Percentiles rank a stretch among this genome's conserved stretches.
These are phyloP conservation scores for Fragilaria crotonensis DNA, from an alignment of 108 stramenopile genomes.

Conservation along the genomic window DNA sequence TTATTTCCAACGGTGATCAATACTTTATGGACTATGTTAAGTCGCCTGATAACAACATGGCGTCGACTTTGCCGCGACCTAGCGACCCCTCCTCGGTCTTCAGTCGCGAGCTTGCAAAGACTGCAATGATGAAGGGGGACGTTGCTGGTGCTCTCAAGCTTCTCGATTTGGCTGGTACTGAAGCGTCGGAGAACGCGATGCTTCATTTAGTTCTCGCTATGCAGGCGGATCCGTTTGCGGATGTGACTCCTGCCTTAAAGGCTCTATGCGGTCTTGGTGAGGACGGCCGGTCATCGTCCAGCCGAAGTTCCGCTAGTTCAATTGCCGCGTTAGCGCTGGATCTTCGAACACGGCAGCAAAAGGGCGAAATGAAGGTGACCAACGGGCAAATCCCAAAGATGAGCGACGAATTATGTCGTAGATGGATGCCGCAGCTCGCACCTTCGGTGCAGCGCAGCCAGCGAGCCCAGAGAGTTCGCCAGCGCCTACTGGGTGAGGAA, in stretches of 20 bases:
- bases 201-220: slow-evolving; percentile 43
- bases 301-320: slow-evolving; percentile 20
- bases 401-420: slow-evolving; percentile 16
- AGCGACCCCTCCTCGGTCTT: slow-evolving; percentile 44
- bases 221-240: slow-evolving; percentile 23
- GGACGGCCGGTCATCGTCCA: background rate
- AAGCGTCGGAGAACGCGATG: slow-evolving; percentile 42
- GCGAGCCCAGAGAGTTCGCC: slow-evolving; percentile 20
- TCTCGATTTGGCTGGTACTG: slow-evolving; percentile 53
- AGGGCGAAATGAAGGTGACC: background rate
- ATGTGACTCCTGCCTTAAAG: slow-evolving; percentile 17
- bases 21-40: slow-evolving; percentile 56
- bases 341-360: slow-evolving; percentile 9
- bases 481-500: slow-evolving; percentile 39
- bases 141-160: slow-evolving; percentile 46
- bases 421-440: slow-evolving; percentile 59
- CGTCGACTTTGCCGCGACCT: slow-evolving; percentile 38
- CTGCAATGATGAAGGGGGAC: slow-evolving; percentile 29
- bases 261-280: slow-evolving; percentile 12
- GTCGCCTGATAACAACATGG: slow-evolving; percentile 47
- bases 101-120: slow-evolving; percentile 34
- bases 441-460: slow-evolving; percentile 56
- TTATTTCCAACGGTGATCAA: slow-evolving; percentile 58
- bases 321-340: slow-evolving; percentile 38
- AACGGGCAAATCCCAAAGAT: background rate